A percentile compares a stretch with the other conserved stretches of the same genome.
phyloP scores from a whole-genome alignment of 1,284 basidiomycete genomes.

The Ustanciosporium gigantosporum region DNA sequence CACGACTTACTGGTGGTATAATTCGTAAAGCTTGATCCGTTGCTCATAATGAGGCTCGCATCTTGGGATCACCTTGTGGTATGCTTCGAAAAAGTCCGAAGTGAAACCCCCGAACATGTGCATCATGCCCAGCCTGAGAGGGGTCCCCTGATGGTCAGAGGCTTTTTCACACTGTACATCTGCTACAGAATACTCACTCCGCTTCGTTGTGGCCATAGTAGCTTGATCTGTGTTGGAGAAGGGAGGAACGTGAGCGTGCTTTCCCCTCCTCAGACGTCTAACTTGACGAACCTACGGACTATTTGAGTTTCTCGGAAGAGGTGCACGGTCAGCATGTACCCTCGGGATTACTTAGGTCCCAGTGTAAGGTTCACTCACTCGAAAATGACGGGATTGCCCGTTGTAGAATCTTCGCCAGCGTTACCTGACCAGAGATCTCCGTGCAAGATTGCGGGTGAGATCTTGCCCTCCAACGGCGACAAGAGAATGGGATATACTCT shows the following conservation, averaged over 20 bases:
- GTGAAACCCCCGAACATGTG: constrained; percentile 39
- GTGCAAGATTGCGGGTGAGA: constrained; percentile 25
- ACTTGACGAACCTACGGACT: too few relatives aligned
- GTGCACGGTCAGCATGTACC: too few relatives aligned
- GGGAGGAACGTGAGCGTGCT: too few relatives aligned
- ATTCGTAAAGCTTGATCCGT: constrained; percentile 22
- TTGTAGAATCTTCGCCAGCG: constrained; percentile 12
- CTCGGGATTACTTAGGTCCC: too few relatives aligned
- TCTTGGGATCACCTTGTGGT: constrained; percentile 18
- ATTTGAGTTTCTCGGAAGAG: too few relatives aligned
- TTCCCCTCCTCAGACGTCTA: too few relatives aligned
- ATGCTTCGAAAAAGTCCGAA: constrained; percentile 35
- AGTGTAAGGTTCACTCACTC: constrained; percentile 25
- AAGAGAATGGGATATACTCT: constrained; percentile 28
- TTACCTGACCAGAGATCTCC: constrained; percentile 42
- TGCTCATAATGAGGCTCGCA: constrained; percentile 24
- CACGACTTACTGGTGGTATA: constrained; percentile 32
- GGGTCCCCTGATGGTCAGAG: too few relatives aligned
- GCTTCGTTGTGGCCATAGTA: constrained; percentile 40
- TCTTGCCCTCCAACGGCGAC: constrained; percentile 25
- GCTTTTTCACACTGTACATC: too few relatives aligned
- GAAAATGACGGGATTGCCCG: constrained; percentile 28
- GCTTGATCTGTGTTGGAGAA: constrained; percentile 17
- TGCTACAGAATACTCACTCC: constrained; percentile 14
- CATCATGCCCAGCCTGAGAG: constrained; percentile 34